Percentiles rank a stretch among this genome's conserved stretches.
Conservation (phyloP, 2,329 filamentous ascomycete genomes). For the Ambrosiella xylebori region DNA sequence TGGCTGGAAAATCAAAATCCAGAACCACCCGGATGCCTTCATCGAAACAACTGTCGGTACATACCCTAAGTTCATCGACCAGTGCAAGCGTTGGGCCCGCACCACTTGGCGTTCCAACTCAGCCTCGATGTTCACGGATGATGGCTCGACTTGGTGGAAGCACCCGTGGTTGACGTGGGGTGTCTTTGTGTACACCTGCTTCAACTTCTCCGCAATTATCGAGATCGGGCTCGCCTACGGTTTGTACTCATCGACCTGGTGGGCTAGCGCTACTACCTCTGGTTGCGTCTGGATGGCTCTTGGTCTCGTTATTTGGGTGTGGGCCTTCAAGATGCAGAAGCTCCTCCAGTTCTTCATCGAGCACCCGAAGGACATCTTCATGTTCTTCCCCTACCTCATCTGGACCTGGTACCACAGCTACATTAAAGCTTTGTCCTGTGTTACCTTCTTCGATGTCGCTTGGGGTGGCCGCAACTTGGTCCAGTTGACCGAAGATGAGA, state of each 20-base stretch:
- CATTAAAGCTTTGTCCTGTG: conserved; percentile 37
- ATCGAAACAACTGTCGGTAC: conserved; percentile 37
- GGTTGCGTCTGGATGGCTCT: neutral
- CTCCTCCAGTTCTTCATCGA: conserved; percentile 32
- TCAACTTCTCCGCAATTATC: conserved; percentile 38
- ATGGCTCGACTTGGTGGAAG: conserved; percentile 9
- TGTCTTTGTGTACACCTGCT: conserved; percentile 35
- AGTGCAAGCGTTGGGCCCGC: conserved; percentile 39
- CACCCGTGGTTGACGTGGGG: conserved; percentile 38
- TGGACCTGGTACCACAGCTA: conserved; percentile 42
- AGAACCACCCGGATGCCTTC: conserved; percentile 29
- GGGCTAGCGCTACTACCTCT: neutral
- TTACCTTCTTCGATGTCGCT: conserved; percentile 31
- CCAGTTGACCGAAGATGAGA: neutral
- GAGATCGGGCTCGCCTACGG: conserved; percentile 28
- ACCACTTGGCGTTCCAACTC: conserved; percentile 41
- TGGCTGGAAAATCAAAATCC: conserved; percentile 37
- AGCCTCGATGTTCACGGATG: conserved; percentile 24
- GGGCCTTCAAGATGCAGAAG: conserved; percentile 40
- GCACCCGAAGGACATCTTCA: conserved; percentile 33
- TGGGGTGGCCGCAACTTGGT: conserved; percentile 20
- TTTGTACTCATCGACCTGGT: conserved; percentile 7
- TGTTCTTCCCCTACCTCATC: conserved; percentile 30
- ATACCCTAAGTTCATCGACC: conserved; percentile 30
- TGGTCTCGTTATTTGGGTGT: conserved; percentile 27